Evolutionary conservation across 2,329 filamentous ascomycete genomes (phyloP), one percentile per base, ranked within the genome.

Genomic region (Didymella pinodella): DNA sequence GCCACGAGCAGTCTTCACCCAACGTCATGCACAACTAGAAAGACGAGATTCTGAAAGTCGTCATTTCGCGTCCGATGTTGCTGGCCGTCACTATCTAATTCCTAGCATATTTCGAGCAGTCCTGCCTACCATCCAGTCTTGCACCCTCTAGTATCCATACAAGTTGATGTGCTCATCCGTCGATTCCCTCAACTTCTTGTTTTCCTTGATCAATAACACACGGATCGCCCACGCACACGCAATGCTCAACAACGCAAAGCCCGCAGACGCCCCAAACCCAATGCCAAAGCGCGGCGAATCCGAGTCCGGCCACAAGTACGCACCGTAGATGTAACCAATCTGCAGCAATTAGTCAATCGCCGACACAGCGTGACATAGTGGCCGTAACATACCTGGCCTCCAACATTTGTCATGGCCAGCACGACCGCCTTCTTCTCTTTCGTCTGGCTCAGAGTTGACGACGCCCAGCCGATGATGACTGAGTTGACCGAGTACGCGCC

Each of bases 381-480:
- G 22, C 22, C 22, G 22, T 22, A 22, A 3, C 22, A 22, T 22
- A 22, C 22, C 22, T 22, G 22, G 0, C 70, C 70, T 18, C 62
- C 68, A 0, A 67, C 63, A 26, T 73, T 73, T 1, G 69, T 73
- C 67, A 73, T 69, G 0, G 69, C 70, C n/a, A 73, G 61, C 0
- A 72, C 70, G 18, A 73, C 69, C 6, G 70, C 68, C 59, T 72
- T 72, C 57, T 72, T 72, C 48, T 72, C 70, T 25, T 72, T 72
- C 0, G 70, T 72, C 41, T 72, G 70, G 26, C 64, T 59, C 0
- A 72, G 63, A 7, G 70, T 72, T 10, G 68, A 71, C 14, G 65
- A 65, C 2, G 68, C 69, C 70, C 69, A 73, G 8, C 69, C 69
- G 28, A 72, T 71, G 16, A 73, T 71, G 36, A 73, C 70, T 0